Evolutionary conservation across 2,329 filamentous ascomycete genomes (phyloP).

Genomic region (Cercospora nicotianae): DNA sequence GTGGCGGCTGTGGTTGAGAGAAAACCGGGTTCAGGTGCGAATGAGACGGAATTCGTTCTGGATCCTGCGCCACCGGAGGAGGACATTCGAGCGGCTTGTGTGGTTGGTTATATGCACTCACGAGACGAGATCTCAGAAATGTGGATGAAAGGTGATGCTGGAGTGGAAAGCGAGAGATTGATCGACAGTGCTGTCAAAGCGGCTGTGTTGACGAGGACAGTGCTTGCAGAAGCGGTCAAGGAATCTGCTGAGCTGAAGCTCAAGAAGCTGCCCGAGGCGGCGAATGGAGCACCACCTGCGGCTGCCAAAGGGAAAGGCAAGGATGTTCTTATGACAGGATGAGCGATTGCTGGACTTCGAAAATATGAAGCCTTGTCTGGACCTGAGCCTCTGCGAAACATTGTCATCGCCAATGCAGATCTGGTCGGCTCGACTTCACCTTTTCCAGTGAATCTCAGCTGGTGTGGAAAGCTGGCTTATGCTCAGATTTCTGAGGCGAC

Average conservation of each 20-base stretch:
- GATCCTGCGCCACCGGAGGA: constrained; percentile 80
- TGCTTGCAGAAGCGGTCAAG: constrained; percentile 61
- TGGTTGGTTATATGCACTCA: constrained; percentile 82
- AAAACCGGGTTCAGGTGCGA: constrained; percentile 14
- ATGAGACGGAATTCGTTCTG: constrained; percentile 57
- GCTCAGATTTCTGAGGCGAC: too few species aligned
- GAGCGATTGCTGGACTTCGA: constrained; percentile 12
- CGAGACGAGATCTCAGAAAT: constrained; percentile 91
- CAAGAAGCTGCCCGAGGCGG: constrained; percentile 14
- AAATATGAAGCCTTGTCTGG: neutral
- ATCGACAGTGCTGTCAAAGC: constrained; percentile 65
- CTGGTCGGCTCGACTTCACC: neutral
- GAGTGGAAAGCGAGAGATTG: constrained; percentile 52
- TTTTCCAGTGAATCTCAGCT: too few species aligned
- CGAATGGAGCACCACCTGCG: constrained; percentile 1
- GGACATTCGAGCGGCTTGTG: constrained; percentile 76
- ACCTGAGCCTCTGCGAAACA: neutral
- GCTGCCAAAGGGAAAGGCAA: constrained; percentile 21
- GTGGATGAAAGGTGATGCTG: constrained; percentile 79
- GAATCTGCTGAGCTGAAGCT: constrained; percentile 52
- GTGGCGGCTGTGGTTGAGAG: constrained; percentile 73
- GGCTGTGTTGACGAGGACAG: constrained; percentile 58
- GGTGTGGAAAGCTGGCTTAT: too few species aligned
- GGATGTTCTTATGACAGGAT: constrained; percentile 36
- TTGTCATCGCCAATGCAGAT: neutral